phyloP scores from a whole-genome alignment of 176 grass and related monocot genomes.

The Rhipidocladum racemiflorum region DNA sequence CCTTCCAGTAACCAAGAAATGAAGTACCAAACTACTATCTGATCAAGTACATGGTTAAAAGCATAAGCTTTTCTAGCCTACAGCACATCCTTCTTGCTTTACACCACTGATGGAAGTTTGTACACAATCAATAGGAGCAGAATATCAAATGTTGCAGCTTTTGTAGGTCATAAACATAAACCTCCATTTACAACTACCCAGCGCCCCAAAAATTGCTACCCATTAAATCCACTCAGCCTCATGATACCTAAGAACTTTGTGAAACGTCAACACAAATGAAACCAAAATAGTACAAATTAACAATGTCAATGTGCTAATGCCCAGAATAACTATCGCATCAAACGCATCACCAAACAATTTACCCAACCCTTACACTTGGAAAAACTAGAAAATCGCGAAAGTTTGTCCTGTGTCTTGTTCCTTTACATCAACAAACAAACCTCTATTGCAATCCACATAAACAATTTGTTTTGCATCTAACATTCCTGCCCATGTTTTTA shows the following conservation, averaged over 20 bases:
- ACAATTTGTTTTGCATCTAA: neutral
- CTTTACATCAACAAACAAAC: neutral
- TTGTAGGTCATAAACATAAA: neutral
- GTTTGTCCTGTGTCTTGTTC: neutral
- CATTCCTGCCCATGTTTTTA: neutral
- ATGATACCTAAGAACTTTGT: neutral
- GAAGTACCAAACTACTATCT: neutral
- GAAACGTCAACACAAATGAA: neutral
- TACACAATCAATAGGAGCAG: neutral
- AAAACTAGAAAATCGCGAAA: neutral
- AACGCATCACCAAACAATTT: neutral
- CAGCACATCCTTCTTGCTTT: neutral
- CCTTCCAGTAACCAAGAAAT: neutral
- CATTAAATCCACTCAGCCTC: too few species aligned
- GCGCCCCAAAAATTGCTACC: neutral
- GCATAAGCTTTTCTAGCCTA: neutral
- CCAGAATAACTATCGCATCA: neutral
- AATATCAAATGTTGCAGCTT: neutral
- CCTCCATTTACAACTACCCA: neutral
- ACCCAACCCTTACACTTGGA: neutral
- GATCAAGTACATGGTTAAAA: neutral
- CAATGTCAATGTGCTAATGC: neutral
- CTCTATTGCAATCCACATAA: neutral
- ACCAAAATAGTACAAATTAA: neutral
- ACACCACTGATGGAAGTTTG: neutral